Evolutionary conservation across 1,284 basidiomycete genomes (phyloP), one percentile per base, ranked within the genome.

Genomic region (Heterobasidion parviporum): DNA sequence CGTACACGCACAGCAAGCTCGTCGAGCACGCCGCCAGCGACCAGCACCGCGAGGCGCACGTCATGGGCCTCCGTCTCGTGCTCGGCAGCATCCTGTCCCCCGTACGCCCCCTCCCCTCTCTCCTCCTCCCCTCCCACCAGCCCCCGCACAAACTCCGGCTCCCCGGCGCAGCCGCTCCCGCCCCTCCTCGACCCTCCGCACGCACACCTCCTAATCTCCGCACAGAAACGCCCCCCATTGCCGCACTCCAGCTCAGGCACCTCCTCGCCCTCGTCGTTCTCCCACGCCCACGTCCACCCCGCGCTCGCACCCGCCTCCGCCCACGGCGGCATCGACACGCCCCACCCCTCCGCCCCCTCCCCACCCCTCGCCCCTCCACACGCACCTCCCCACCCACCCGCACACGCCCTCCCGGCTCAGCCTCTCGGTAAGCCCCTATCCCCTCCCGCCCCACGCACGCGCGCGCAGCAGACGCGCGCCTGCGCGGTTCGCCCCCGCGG

Each of bases 41-140:
- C 45, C 52, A 73, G 36, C 74, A 76, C 60, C 72, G 69, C 48
- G 75, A 78, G 54, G 74, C 76, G 0, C 59, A 60, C 32, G 45
- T 60, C 32, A 35, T 56, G 20, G 54, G 59, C n/a, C 63, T 79
- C 47, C 70, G 75, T 34, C 69, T 77, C 9, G 77, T 73, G 1
- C 62, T 80, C 51, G 78, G 78, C 36, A 80, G 75, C 60, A 78
- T 80, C 16, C 62, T 80, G 14, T 67, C 72, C 43, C 76, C 77
- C 60, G 77, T 78, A 61, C 65, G 76, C 70, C 52, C 32, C 53
- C 43, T 52, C 51, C 16, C 50, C 44, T 10, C 55, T 14, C 18
- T 38, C 50, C 8, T 18, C 9, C 5, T 18, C 20, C 34, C 6
- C 10, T 16, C 12, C 36, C 32, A 20, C 53, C 8, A n/a, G 12